phyloP scores from a whole-genome alignment of 768 basidiomycete species.

The Hypsizygus marmoreus region DNA sequence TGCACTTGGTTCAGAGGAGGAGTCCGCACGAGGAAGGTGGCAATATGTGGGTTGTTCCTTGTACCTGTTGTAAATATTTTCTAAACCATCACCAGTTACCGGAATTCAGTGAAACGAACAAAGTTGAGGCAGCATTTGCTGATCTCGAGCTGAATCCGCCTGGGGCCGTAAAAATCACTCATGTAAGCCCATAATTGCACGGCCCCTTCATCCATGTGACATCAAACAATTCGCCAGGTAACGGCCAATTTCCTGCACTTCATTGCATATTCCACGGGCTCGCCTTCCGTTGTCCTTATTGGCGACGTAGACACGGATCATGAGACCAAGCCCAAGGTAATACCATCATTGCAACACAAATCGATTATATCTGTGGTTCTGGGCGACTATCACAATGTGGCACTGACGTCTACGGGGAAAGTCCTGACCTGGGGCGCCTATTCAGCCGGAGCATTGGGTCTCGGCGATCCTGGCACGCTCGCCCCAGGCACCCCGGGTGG shows the following conservation, averaged over 20 bases:
- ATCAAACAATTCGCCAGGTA: constrained; percentile 50
- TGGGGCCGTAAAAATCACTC: constrained; percentile 65
- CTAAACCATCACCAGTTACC: constrained; percentile 54
- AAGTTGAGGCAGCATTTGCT: constrained; percentile 36
- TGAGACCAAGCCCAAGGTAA: constrained; percentile 54
- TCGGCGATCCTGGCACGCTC: constrained; percentile 71
- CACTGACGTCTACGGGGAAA: constrained; percentile 76
- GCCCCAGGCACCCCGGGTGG: constrained; percentile 61
- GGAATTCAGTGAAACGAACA: constrained; percentile 65
- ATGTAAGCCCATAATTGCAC: constrained; percentile 52
- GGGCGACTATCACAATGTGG: constrained; percentile 92
- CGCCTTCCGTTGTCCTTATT: constrained; percentile 72
- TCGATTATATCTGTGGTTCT: constrained; percentile 84
- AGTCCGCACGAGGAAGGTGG: constrained; percentile 50
- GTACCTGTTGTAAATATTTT: constrained; percentile 1
- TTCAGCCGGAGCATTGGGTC: constrained; percentile 80
- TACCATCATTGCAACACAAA: constrained; percentile 74
- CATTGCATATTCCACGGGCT: constrained; percentile 76
- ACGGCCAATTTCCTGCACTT: constrained; percentile 85
- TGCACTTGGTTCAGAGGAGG: constrained; percentile 42
- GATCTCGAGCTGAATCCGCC: constrained; percentile 32
- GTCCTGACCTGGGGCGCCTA: constrained; percentile 81
- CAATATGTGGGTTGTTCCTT: constrained; percentile 58
- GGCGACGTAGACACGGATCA: constrained; percentile 53
- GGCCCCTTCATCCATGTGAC: constrained; percentile 5